phyloP scores from a whole-genome alignment of 164 flowering plant genomes.

The Stephania yunnanensis region DNA sequence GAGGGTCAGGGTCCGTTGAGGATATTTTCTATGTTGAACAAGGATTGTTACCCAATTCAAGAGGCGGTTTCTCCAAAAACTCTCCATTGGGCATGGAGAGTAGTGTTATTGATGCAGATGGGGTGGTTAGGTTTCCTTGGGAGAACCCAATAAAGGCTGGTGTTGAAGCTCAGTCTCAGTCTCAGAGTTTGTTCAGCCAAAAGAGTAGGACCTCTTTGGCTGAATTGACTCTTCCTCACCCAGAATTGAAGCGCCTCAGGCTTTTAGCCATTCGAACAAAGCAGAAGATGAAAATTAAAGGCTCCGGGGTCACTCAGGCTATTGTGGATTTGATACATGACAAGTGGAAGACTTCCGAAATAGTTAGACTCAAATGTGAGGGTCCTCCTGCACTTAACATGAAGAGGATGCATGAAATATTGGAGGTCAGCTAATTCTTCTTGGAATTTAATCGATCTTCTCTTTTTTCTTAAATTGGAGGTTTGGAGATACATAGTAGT shows the following conservation, averaged over 20 bases:
- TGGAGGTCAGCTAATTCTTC: constrained; percentile 61
- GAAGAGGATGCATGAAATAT: constrained; percentile 87
- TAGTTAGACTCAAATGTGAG: constrained; percentile 74
- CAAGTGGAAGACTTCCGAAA: constrained; percentile 71
- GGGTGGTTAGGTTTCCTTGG: constrained; percentile 81
- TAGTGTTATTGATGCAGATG: constrained; percentile 32
- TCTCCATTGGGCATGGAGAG: constrained; percentile 43
- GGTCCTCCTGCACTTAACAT: constrained; percentile 83
- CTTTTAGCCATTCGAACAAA: constrained; percentile 50
- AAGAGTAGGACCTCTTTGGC: constrained; percentile 56
- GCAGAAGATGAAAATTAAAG: constrained; percentile 57
- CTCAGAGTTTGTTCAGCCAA: constrained; percentile 24
- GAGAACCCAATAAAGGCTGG: constrained; percentile 41
- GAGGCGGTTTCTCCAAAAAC: constrained; percentile 69
- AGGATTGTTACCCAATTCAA: constrained; percentile 68
- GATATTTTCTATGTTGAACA: constrained; percentile 85
- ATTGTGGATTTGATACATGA: constrained; percentile 71
- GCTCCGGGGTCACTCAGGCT: constrained; percentile 66
- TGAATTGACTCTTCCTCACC: constrained; percentile 67
- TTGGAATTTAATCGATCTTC: background rate
- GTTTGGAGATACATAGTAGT: too few species aligned
- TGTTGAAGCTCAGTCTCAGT: constrained; percentile 15
- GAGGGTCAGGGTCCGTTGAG: constrained; percentile 88
- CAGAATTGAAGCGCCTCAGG: constrained; percentile 77
- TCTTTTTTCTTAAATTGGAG: too few species aligned